These are phyloP conservation scores for Cladosporium sphaerospermum DNA, from an alignment of 2,329 filamentous ascomycete genomes.

Conservation along the genomic window DNA sequence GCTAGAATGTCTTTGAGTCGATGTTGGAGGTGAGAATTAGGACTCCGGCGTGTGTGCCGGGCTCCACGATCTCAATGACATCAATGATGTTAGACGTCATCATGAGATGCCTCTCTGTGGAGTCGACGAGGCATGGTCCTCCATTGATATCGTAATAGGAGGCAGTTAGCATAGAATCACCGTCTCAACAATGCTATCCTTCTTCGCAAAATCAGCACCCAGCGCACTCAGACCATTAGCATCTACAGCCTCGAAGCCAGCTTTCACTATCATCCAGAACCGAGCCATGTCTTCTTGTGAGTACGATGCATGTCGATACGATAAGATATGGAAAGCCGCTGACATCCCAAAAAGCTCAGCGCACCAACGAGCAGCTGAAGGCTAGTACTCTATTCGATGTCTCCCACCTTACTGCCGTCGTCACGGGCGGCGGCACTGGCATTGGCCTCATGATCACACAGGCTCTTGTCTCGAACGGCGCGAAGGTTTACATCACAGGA, in stretches of 20 bases:
- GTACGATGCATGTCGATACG: background rate
- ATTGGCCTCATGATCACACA: conserved; percentile 36
- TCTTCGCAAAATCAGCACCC: conserved; percentile 15
- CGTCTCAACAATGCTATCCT: conserved; percentile 14
- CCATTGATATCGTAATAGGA: background rate
- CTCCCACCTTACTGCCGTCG: conserved; percentile 39
- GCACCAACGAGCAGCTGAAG: conserved; percentile 34
- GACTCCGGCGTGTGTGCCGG: too few relatives aligned
- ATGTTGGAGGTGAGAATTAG: too few relatives aligned
- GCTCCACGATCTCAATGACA: background rate
- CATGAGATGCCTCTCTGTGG: conserved; percentile 3
- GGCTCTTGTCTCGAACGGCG: conserved; percentile 31
- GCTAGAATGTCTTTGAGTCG: too few relatives aligned
- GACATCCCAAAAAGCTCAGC: conserved; percentile 1
- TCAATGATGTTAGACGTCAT: conserved; percentile 6
- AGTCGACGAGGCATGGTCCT: background rate
- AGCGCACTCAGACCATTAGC: conserved; percentile 5
- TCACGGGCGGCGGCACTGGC: conserved; percentile 42
- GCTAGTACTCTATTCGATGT: conserved; percentile 41
- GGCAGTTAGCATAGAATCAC: background rate
- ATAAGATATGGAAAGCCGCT: background rate
- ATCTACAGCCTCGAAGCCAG: conserved; percentile 15
- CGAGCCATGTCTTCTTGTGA: conserved; percentile 18
- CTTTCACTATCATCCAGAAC: conserved; percentile 14
- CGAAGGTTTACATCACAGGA: conserved; percentile 44